Base-by-base conservation (phyloP, 2,329 filamentous ascomycete genomes). In the Neophaeococcomyces mojaviensis region DNA sequence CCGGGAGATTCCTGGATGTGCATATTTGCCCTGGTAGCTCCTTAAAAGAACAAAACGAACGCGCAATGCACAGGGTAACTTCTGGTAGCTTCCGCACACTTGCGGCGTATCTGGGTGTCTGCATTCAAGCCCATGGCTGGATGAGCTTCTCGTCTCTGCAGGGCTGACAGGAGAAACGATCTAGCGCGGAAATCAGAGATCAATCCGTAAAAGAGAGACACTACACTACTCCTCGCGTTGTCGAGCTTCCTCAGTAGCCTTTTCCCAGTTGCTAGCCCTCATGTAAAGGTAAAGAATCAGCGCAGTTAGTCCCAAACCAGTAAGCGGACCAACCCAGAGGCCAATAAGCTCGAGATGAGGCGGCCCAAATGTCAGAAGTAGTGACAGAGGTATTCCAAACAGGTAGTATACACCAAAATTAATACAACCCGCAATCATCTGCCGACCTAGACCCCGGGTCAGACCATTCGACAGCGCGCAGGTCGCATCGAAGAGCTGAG, bases 401-500 rank as follows among this genome's bases (percentile, higher is more conserved):
- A 78, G 64, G 62, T 94, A 94, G 65, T 94, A 92, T 4, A 81
- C 78, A 26, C 84, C 74, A 4, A 94, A 65, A 58, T 87, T 89
- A 10, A 86, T 79, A 56, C 86, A 90, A 0, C 87, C 86, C 12
- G 87, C 87, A 46, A 94, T 79, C 50, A 83, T 79, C 64, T 94
- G 87, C 51, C 83, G 78, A 2, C 88, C 88, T 16, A 94, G 74
- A 5, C 87, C 88, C 31, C 88, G 74, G 37, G 94, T 71, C 24
- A 94, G 69, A 7, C 86, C 88, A 58, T 87, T 85, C 30, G 82
- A 84, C 20, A 82, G 81, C 4, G 82, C 77, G 1, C 82, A 76
- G 16, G 88, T 61, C 2, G 82, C 79, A 62, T 94, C 88, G 54
- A 88, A 87, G 20, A 90, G 72, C 61, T 94, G 86, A 71, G 92